Evolutionary conservation across 2,329 filamentous ascomycete genomes (phyloP).

Genomic region (Clarireedia hainanense): DNA sequence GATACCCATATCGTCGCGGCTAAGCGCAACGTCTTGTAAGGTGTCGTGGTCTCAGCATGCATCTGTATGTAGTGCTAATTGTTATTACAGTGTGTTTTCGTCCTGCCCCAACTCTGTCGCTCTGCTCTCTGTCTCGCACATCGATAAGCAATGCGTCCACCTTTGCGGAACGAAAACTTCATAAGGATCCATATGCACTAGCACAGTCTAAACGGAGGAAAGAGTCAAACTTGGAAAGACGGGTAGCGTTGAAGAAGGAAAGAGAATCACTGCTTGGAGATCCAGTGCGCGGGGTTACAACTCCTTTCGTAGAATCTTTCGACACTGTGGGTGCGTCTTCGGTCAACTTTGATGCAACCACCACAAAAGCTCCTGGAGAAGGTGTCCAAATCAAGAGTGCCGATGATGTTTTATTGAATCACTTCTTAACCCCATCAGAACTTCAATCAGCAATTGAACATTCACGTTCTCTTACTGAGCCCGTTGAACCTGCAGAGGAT

Average conservation of each 20-base stretch:
- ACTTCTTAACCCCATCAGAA: constrained; percentile 63
- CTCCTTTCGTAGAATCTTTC: constrained; percentile 78
- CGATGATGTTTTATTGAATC: constrained; percentile 58
- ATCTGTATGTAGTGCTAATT: not conserved
- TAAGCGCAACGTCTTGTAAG: constrained; percentile 54
- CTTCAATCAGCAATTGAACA: constrained; percentile 57
- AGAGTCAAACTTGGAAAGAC: constrained; percentile 71
- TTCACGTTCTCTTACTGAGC: constrained; percentile 61
- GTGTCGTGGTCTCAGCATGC: not conserved
- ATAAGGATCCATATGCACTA: constrained; percentile 74
- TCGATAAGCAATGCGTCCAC: constrained; percentile 56
- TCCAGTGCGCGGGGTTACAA: constrained; percentile 69
- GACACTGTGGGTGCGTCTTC: constrained; percentile 44
- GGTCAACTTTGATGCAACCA: constrained; percentile 10
- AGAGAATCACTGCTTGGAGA: constrained; percentile 63
- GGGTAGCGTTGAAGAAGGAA: constrained; percentile 57
- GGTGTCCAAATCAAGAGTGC: constrained; percentile 35
- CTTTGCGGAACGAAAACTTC: constrained; percentile 54
- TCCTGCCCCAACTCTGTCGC: constrained; percentile 39
- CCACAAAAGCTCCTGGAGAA: constrained; percentile 35
- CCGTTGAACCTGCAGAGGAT: constrained; percentile 28
- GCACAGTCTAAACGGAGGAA: constrained; percentile 78
- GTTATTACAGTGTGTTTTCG: constrained; percentile 49
- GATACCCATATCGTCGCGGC: constrained; percentile 51
- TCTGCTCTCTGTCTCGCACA: constrained; percentile 47